phyloP scores from a whole-genome alignment of 495 filamentous ascomycete species.

The Apodospora peruviana region DNA sequence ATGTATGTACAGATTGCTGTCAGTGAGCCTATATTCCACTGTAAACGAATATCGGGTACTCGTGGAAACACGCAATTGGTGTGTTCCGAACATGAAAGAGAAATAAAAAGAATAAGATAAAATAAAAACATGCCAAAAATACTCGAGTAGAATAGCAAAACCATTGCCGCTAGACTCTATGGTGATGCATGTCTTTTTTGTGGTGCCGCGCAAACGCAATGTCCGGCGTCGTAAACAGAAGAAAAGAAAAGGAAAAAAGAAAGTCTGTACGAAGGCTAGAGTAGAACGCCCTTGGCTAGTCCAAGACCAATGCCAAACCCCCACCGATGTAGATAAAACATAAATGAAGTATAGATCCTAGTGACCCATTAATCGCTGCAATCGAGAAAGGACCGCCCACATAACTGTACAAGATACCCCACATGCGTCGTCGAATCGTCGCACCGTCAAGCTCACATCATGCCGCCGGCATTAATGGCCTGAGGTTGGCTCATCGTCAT shows the following conservation, averaged over 20 bases:
- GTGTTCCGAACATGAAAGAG: neutral
- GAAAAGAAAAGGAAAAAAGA: conserved; percentile 8
- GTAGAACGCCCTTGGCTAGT: neutral
- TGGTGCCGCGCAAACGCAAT: conserved; percentile 7
- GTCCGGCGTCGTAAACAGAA: conserved; percentile 9
- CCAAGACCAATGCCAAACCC: conserved; percentile 1
- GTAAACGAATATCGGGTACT: too few relatives aligned
- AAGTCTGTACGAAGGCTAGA: conserved; percentile 1
- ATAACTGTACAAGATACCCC: conserved; percentile 12
- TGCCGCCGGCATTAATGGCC: conserved; percentile 38
- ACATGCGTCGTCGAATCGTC: conserved; percentile 2
- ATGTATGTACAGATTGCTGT: too few relatives aligned
- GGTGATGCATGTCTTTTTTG: conserved; percentile 14
- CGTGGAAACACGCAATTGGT: neutral
- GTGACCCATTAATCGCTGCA: conserved; percentile 2
- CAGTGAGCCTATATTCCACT: too few relatives aligned
- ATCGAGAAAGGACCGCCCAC: conserved; percentile 2
- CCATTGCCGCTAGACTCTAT: conserved; percentile 7
- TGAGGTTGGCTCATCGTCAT: conserved; percentile 53
- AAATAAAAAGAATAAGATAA: neutral
- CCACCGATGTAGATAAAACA: neutral
- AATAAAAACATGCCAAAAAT: neutral
- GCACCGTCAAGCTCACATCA: conserved; percentile 18
- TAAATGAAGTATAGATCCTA: neutral
- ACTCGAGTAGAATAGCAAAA: conserved; percentile 1